Evolutionary conservation across 345 rosid species (phyloP).

Genomic region (Microcos paniculata): DNA sequence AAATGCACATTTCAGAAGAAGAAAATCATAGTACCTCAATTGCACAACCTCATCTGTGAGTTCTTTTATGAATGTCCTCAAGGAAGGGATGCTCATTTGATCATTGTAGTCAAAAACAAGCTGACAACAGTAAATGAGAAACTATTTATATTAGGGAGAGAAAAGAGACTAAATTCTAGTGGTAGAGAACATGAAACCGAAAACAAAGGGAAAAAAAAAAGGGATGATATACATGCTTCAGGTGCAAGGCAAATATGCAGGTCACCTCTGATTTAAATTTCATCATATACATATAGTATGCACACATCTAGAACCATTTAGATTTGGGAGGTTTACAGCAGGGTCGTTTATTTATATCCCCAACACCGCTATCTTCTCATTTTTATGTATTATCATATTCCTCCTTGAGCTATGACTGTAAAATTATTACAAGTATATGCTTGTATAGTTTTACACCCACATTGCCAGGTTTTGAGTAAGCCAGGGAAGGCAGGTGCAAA

Average conservation of each 20-base stretch:
- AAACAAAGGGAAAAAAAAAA: neutral
- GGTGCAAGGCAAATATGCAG: neutral
- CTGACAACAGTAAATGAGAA: conserved; percentile 24
- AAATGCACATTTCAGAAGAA: neutral
- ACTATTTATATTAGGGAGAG: neutral
- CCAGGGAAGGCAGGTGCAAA: neutral
- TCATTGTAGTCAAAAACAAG: conserved; percentile 47
- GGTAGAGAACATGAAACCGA: neutral
- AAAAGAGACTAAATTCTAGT: neutral
- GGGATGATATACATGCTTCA: neutral
- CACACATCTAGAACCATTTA: neutral
- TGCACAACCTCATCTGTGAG: neutral
- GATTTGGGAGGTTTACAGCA: neutral
- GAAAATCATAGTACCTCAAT: conserved; percentile 29
- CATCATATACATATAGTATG: neutral
- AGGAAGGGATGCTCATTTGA: conserved; percentile 42
- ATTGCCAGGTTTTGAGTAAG: neutral
- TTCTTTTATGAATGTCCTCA: conserved; percentile 28
- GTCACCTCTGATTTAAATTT: neutral
- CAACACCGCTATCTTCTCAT: neutral
- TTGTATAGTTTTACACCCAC: neutral
- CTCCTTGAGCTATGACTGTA: neutral
- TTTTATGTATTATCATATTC: neutral
- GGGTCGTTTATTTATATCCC: neutral
- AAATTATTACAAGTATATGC: neutral